Percentiles rank a stretch among this genome's conserved stretches.
Conservation (phyloP, 1,284 basidiomycete genomes). For the Microbotryum scabiosae region DNA sequence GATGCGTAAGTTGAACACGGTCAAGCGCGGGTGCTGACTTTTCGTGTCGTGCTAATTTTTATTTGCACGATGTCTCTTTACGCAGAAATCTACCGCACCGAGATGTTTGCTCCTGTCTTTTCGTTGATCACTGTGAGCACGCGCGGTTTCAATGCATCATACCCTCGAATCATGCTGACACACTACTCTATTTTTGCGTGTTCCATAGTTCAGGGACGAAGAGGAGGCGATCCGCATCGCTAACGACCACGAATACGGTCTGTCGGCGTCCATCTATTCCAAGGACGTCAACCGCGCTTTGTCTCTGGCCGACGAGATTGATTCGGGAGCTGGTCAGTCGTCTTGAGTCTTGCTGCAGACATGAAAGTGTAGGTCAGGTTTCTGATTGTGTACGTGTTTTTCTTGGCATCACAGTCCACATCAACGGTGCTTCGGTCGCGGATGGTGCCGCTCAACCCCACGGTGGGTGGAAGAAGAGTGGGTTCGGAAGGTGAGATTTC, state of each 20-base stretch:
- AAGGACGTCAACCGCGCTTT: constrained; percentile 46
- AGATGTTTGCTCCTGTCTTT: constrained; percentile 55
- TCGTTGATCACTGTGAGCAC: constrained; percentile 28
- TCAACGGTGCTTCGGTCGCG: constrained; percentile 28
- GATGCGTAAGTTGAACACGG: constrained; percentile 47
- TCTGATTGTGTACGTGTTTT: constrained; percentile 6
- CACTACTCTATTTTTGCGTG: background rate
- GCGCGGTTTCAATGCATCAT: too few species aligned
- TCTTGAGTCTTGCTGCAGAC: too few species aligned
- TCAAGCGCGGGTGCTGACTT: background rate
- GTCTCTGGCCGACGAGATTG: constrained; percentile 41
- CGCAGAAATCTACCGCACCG: constrained; percentile 36
- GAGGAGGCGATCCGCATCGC: constrained; percentile 35
- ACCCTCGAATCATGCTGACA: background rate
- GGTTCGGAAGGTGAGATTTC: too few species aligned
- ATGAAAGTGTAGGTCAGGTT: constrained; percentile 6
- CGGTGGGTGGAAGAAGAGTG: constrained; percentile 28
- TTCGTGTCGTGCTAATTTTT: background rate
- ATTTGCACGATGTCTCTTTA: background rate
- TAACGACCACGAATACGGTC: constrained; percentile 42
- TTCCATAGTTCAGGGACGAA: constrained; percentile 14
- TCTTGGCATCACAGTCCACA: constrained; percentile 33
- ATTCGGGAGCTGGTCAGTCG: background rate
- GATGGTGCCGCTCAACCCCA: constrained; percentile 3
- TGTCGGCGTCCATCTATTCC: constrained; percentile 52